Evolutionary conservation across 2,329 filamentous ascomycete genomes (phyloP).

Genomic region (Fusarium veterinarium): DNA sequence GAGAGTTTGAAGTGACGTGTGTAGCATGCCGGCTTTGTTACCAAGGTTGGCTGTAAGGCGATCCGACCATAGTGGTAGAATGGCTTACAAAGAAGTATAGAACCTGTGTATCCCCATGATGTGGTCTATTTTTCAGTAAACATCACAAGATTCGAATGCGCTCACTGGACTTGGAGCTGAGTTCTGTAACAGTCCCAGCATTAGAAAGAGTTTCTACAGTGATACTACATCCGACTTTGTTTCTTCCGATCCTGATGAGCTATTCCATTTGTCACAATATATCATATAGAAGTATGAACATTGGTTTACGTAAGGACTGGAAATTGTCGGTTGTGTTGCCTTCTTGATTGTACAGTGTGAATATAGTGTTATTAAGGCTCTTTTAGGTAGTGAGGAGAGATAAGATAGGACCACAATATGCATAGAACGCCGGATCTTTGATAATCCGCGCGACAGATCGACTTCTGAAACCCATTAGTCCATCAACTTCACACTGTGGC

Average conservation of each 20-base stretch:
- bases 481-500: background rate
- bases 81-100: background rate
- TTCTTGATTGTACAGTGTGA: background rate
- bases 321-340: background rate
- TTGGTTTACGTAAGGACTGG: background rate
- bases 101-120: too few relatives aligned
- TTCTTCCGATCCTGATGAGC: fast-evolving
- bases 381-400: background rate
- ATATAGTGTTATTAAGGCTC: fast-evolving
- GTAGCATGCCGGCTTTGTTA: too few relatives aligned
- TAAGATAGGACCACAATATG: background rate
- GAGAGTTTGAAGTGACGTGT: background rate
- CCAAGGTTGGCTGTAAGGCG: background rate
- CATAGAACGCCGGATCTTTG: background rate
- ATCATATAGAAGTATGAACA: background rate
- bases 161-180: background rate
- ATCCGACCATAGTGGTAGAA: background rate
- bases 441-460: background rate
- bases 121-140: background rate
- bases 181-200: background rate
- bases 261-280: fast-evolving
- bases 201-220: too few relatives aligned
- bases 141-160: background rate
- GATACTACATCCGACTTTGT: fast-evolving
- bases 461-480: background rate